Percentiles rank a stretch among this genome's conserved stretches.
Conservation (phyloP, 1,139 yeast species). For the Pneumocystis jirovecii region DNA sequence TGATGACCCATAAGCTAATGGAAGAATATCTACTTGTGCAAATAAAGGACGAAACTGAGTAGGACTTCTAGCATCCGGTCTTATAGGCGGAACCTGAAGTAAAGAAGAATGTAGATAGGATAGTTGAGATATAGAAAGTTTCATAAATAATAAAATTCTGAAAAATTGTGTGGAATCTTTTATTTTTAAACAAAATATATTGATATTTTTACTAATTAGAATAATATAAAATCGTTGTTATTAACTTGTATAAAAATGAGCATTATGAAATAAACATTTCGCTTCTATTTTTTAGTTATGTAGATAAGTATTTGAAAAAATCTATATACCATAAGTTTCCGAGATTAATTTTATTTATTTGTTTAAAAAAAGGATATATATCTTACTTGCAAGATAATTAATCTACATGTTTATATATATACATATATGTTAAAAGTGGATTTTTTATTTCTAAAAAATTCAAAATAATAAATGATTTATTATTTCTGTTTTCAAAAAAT, state of each 20-base stretch:
- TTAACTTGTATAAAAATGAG: not conserved
- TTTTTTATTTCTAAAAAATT: no score
- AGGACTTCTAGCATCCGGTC: slow-evolving; percentile 1
- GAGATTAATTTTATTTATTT: not conserved
- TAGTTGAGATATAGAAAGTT: not conserved
- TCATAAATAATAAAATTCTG: not conserved
- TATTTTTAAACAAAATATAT: not conserved
- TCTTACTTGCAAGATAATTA: no score
- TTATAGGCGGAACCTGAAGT: not conserved
- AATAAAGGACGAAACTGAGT: not conserved
- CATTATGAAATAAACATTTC: not conserved
- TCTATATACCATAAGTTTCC: no score
- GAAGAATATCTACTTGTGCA: not conserved
- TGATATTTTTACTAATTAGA: not conserved
- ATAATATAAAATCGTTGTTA: no score
- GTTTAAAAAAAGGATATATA: no score
- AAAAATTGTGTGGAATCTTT: not conserved
- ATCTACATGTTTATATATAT: no score
- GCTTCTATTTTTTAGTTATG: no score
- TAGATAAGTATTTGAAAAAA: no score
- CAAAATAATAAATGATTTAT: no score
- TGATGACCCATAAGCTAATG: not conserved
- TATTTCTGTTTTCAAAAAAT: no score
- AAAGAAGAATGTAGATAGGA: not conserved
- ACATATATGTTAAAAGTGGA: no score